Evolutionary conservation across 176 grass and related monocot species (phyloP).

Genomic region (Oryza glaberrima): DNA sequence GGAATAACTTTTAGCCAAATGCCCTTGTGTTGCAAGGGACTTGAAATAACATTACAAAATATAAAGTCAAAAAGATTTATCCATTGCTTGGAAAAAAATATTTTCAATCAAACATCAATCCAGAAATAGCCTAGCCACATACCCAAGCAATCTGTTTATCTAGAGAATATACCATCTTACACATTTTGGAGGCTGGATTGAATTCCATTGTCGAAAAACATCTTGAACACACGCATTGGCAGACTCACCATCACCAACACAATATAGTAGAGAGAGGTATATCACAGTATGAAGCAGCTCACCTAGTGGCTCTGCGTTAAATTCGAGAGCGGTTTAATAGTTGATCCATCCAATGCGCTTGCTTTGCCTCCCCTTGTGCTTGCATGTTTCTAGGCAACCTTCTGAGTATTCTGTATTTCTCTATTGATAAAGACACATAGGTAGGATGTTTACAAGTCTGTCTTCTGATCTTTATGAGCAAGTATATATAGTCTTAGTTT

Average conservation of each 20-base stretch:
- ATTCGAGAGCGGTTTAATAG: neutral
- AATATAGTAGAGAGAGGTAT: neutral
- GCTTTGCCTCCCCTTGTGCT: conserved; percentile 7
- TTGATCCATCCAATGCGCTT: conserved; percentile 13
- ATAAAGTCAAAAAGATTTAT: neutral
- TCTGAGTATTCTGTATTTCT: neutral
- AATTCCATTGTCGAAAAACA: neutral
- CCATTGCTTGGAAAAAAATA: neutral
- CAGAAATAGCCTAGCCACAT: neutral
- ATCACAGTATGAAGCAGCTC: no score
- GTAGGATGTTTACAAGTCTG: neutral
- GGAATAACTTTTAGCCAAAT: neutral
- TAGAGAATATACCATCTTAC: neutral
- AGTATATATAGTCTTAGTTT: neutral
- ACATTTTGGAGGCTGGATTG: neutral
- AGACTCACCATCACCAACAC: neutral
- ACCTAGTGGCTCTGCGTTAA: conserved; percentile 13
- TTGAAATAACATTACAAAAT: neutral
- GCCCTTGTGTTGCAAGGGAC: neutral
- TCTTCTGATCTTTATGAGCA: neutral
- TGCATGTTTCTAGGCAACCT: neutral
- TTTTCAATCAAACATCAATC: neutral
- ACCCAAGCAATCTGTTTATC: neutral
- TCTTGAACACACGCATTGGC: neutral
- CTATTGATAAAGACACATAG: neutral